Conservation (phyloP, 192 early-diverging fungal species). For the Backusella morwellensis region DNA sequence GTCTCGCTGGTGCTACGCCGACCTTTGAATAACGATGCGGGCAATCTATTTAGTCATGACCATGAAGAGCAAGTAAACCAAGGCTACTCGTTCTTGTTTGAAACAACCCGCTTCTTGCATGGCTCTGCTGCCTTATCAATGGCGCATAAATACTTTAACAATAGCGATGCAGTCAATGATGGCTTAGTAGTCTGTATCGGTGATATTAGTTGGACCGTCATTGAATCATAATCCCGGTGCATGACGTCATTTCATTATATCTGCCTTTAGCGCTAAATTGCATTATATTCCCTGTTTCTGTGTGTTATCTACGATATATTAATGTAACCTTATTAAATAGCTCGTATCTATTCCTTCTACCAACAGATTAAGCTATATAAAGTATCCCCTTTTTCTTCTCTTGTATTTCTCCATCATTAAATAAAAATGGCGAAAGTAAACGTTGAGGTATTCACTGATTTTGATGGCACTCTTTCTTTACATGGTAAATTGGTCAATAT, state of each 20-base stretch:
- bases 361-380: not conserved
- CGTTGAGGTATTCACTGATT: conserved; percentile 54
- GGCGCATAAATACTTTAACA: not conserved
- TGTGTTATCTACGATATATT: not conserved
- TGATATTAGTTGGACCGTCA: not conserved
- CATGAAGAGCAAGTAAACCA: conserved; percentile 8
- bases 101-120: not conserved
- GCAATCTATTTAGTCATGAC: not conserved
- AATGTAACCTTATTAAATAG: not conserved
- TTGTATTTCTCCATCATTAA: not conserved
- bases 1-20: not conserved
- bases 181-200: not conserved
- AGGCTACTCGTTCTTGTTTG: not conserved
- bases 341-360: not conserved
- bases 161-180: not conserved
- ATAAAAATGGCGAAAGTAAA: conserved; percentile 14
- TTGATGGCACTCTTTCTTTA: conserved; percentile 53
- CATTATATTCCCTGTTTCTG: not conserved
- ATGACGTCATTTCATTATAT: not conserved
- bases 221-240: not conserved
- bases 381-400: not conserved
- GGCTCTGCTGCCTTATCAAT: not conserved
- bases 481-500: conserved; percentile 22
- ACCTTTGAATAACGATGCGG: not conserved
- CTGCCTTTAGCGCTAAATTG: too few relatives aligned